These are phyloP conservation scores for Penicillium sp. DNA, from an alignment of 2,329 filamentous ascomycete species.

Conservation along the genomic window DNA sequence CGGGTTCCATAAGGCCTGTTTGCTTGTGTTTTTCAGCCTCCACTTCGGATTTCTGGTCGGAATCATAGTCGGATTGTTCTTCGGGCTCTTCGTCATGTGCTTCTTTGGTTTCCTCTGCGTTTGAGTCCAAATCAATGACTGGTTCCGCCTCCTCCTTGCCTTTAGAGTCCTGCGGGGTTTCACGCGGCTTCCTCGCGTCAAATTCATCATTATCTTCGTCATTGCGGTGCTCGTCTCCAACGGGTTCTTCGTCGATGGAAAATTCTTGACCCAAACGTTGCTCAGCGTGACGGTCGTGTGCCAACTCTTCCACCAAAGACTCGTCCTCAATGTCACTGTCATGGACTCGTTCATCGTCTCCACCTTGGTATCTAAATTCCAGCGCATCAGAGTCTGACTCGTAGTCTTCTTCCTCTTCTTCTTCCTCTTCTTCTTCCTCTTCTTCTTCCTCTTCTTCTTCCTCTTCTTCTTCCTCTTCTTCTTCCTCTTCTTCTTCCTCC, in stretches of 20 bases:
- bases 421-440: conserved; percentile 1
- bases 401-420: conserved; percentile 5
- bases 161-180: background rate
- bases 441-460: too few species aligned
- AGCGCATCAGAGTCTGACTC: background rate
- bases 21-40: background rate
- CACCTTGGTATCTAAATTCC: conserved; percentile 2
- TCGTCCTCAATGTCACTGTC: conserved; percentile 21
- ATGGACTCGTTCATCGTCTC: conserved; percentile 10
- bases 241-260: background rate
- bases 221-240: background rate
- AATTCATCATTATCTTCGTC: background rate
- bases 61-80: background rate
- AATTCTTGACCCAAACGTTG: background rate
- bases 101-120: background rate
- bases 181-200: background rate
- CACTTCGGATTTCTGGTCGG: background rate
- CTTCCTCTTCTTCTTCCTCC: conserved; percentile 1
- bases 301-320: conserved; percentile 12
- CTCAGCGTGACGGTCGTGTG: conserved; percentile 6
- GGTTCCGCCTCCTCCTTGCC: background rate
- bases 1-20: background rate
- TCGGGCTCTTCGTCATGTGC: background rate
- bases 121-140: conserved; percentile 2
- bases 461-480: conserved; percentile 4